Evolutionary conservation across 345 rosid genomes (phyloP), one percentile per base, ranked within the genome.

Genomic region (Euphorbia pulcherrima): DNA sequence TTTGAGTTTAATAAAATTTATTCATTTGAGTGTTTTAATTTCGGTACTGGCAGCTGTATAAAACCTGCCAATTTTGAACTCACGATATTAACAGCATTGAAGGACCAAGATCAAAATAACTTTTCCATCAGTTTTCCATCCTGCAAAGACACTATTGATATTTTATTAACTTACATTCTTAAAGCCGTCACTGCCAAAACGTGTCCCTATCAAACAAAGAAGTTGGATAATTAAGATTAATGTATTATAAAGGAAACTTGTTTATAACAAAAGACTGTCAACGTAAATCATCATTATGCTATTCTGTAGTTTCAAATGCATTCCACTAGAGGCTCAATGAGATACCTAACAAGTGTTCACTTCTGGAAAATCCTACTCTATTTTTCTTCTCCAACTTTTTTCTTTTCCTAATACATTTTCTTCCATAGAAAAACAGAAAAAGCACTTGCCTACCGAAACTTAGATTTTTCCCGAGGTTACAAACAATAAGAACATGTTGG

Each of bases 141-240:
- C 63, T 64, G 71, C 48, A 61, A 61, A 72, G 69, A 44, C n/a
- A n/a, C 21, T 39, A 47, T 26, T 14, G 47, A 52, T 54, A 72
- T 21, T 28, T 56, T 73, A 63, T 73, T 51, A 52, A 81, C 87
- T 84, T 86, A 91, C 99, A 94, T 94, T 86, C 97, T 97, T 81
- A 94, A 67, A 61, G 96, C 84, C 97, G 89, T 94, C 75, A 94
- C 99, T 29, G 99, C 85, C 82, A 94, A 79, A 80, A 94, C 93
- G 60, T 94, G 97, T 60, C 92, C 99, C 99, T 94, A 70, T 68
- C 71, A 74, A 71, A 82, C 65, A 70, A 69, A 68, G 75, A 67
- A 18, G 29, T 26, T 44, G 33, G 56, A 18, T 70, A 60, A n/a
- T 72, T 47, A 69, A 72, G 44, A 29, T 73, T 58, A 52, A 55